Evolutionary conservation across 305 asterid species (phyloP).

Genomic region (Fraxinus sp.): DNA sequence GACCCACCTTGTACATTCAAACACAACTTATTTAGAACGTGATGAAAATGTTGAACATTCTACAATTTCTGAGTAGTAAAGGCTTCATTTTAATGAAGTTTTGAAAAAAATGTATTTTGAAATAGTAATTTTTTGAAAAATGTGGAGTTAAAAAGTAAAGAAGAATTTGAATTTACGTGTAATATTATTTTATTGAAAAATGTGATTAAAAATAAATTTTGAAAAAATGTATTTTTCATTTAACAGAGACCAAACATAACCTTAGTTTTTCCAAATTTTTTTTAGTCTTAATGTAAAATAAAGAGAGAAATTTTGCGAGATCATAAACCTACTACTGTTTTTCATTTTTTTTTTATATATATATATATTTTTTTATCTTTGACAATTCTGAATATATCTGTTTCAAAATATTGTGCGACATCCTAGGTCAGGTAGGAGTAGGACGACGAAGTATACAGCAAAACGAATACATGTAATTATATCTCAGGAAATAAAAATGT

Average conservation of each 20-base stretch:
- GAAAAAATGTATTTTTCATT: too few species aligned
- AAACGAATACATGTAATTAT: not conserved
- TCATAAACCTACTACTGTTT: too few species aligned
- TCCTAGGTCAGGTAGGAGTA: not conserved
- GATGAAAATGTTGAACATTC: not conserved
- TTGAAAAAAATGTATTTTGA: too few species aligned
- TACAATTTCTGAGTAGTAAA: not conserved
- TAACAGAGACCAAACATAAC: not conserved
- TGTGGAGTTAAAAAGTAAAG: too few species aligned
- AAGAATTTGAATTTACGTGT: not conserved
- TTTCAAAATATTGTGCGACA: not conserved
- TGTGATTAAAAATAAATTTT: not conserved
- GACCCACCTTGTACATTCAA: not conserved
- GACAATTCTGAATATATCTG: not conserved
- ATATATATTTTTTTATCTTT: too few species aligned
- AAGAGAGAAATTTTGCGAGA: not conserved
- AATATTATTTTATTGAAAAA: too few species aligned
- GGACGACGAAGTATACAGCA: not conserved
- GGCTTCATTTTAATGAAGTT: not conserved
- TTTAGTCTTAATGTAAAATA: not conserved
- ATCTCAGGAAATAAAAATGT: not conserved
- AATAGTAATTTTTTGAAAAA: too few species aligned
- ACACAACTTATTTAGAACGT: not conserved
- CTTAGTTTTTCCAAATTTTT: not conserved
- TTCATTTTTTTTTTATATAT: too few species aligned